Percentiles rank a stretch among this genome's conserved stretches.
Conservation (phyloP, 768 basidiomycete species). For the Suillus spraguei region DNA sequence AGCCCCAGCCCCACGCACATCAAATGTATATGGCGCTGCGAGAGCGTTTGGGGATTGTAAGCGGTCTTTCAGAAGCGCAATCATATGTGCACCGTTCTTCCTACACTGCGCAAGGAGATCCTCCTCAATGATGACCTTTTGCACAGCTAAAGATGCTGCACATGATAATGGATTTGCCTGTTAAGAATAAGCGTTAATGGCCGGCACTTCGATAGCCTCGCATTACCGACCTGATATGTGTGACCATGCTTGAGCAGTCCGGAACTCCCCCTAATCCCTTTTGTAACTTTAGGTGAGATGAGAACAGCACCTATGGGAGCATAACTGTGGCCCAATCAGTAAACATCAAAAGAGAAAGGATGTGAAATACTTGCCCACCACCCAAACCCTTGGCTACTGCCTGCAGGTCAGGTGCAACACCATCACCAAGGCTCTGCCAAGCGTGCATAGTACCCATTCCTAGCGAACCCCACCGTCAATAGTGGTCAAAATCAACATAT, state of each 20-base stretch:
- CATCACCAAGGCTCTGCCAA: constrained; percentile 85
- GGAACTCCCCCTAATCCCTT: constrained; percentile 66
- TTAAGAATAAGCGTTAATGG: constrained; percentile 13
- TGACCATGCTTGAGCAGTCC: constrained; percentile 85
- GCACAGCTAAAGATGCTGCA: constrained; percentile 81
- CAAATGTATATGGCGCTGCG: constrained; percentile 69
- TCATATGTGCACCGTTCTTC: constrained; percentile 60
- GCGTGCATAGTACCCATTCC: constrained; percentile 88
- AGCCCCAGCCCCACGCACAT: constrained; percentile 81
- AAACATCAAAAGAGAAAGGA: background rate
- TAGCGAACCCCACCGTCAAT: constrained; percentile 27
- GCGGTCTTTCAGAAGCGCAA: constrained; percentile 53
- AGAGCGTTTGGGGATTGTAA: constrained; percentile 56
- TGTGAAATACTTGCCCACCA: constrained; percentile 62
- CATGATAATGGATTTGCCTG: constrained; percentile 78
- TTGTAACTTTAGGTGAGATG: constrained; percentile 69
- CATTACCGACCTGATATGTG: constrained; percentile 66
- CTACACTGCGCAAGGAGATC: constrained; percentile 70
- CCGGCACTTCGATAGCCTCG: background rate
- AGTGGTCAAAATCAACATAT: background rate
- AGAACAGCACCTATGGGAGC: constrained; percentile 82
- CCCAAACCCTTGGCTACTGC: constrained; percentile 90
- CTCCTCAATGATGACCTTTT: constrained; percentile 68
- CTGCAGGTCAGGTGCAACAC: constrained; percentile 80
- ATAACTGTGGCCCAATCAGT: constrained; percentile 49